Base-by-base conservation (phyloP, 495 filamentous ascomycete species). In the Hypoxylon intermedium region DNA sequence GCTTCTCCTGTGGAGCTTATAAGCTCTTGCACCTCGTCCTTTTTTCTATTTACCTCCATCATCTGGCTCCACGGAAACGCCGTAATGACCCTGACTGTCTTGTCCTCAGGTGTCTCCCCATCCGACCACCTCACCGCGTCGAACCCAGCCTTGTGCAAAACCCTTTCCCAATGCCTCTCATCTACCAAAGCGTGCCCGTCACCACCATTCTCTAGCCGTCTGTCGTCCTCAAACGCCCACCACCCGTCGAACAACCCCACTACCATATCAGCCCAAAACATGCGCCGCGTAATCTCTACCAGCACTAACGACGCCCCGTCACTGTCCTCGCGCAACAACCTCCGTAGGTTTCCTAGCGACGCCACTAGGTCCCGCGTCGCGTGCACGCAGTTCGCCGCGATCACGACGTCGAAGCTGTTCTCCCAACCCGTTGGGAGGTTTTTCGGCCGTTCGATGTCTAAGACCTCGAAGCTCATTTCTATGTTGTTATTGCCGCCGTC, bases 201-300 rank as follows among this genome's bases (percentile, higher is more conserved):
- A 28, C 26, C 26, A 28, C 26, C 26, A 28, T 28, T 28, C 26
- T 28, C 26, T 28, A 28, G 26, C 26, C 26, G 26, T 28, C 26
- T 28, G 6, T 76, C 75, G 48, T 82, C 77, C 7, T 75, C 71
- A 18, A 77, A 76, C 2, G 77, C 63, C 81, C 81, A 82, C 81
- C 81, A 82, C 12, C 79, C 79, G 18, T 79, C 76, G 1, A 82
- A 69, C 12, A 79, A 60, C 5, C 79, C 79, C 46, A 76, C 79
- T 5, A 78, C 70, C 11, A 83, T 40, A 48, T 83, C 78, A 19
- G 76, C 65, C 58, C 74, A 77, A 58, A 70, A 70, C 1, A 72
- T 9, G 6, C 55, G 64, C n/a, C 53, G 46, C 0, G 77, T 82
- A 20, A 81, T 58, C 61, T 83, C 81, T 0, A 78, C 21, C 18